These are phyloP conservation scores for Lanzia echinophila DNA, from an alignment of 2,329 filamentous ascomycete species.

Conservation along the genomic window DNA sequence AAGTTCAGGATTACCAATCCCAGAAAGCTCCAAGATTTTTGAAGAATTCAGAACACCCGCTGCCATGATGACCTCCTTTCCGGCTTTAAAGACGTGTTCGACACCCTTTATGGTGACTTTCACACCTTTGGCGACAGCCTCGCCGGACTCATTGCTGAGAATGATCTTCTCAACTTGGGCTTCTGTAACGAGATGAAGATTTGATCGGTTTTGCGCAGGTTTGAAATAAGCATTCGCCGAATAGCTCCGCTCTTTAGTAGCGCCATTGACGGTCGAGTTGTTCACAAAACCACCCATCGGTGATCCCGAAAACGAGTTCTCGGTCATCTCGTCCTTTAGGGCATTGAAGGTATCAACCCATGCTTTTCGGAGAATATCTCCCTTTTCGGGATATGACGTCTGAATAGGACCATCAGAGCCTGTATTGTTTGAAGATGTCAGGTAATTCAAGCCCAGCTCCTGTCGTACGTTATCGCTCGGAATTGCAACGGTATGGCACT, in stretches of 20 bases:
- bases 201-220: background rate
- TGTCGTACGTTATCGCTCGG: background rate
- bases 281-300: background rate
- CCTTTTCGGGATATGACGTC: background rate
- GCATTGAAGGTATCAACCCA: background rate
- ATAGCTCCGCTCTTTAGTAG: background rate
- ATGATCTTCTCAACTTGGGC: conserved; percentile 2
- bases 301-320: background rate
- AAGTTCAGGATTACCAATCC: background rate
- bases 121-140: background rate
- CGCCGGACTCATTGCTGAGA: background rate
- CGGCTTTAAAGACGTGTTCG: conserved; percentile 18
- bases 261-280: background rate
- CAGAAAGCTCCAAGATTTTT: background rate
- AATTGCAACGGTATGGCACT: conserved; percentile 23
- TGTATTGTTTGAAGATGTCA: background rate
- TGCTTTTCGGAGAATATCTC: background rate
- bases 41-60: conserved; percentile 6
- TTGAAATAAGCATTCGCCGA: background rate
- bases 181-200: background rate
- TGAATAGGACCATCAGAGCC: background rate
- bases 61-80: conserved; percentile 26
- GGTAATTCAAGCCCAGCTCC: background rate
- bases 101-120: conserved; percentile 17
- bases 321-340: background rate